Percentiles rank a stretch among this genome's conserved stretches.
phyloP scores from a whole-genome alignment of 73 alveolate species.

The Paramecium sonneborni region DNA sequence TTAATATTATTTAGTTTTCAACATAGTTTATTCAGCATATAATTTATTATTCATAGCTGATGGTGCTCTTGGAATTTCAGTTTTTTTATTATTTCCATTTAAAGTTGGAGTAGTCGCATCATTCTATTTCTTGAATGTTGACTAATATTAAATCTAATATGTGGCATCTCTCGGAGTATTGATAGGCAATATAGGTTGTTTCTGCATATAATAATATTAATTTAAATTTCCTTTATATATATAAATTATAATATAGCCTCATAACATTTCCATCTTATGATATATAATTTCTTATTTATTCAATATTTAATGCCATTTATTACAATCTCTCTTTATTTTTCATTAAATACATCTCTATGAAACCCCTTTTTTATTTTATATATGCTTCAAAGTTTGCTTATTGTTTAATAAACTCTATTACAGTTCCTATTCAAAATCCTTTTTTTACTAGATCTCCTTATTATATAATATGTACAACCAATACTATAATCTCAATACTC shows the following conservation, averaged over 20 bases:
- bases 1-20: background rate
- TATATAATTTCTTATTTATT: background rate
- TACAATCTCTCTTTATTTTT: no score
- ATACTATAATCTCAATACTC: no score
- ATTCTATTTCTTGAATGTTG: background rate
- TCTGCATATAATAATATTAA: background rate
- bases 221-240: background rate
- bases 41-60: constrained; percentile 29
- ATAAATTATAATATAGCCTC: background rate
- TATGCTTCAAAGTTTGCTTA: no score
- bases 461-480: no score
- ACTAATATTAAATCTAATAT: background rate
- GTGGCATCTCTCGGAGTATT: constrained; percentile 32
- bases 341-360: no score
- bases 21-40: constrained; percentile 15
- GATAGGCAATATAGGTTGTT: background rate
- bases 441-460: no score
- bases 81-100: background rate
- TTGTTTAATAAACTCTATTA: no score
- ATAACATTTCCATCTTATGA: background rate
- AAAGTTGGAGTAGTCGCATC: background rate
- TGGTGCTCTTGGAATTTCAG: constrained; percentile 54
- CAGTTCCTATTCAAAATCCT: no score
- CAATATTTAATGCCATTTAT: background rate
- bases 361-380: no score